Evolutionary conservation across 1,139 yeast species (phyloP).

Genomic region (Torulaspora globosa): DNA sequence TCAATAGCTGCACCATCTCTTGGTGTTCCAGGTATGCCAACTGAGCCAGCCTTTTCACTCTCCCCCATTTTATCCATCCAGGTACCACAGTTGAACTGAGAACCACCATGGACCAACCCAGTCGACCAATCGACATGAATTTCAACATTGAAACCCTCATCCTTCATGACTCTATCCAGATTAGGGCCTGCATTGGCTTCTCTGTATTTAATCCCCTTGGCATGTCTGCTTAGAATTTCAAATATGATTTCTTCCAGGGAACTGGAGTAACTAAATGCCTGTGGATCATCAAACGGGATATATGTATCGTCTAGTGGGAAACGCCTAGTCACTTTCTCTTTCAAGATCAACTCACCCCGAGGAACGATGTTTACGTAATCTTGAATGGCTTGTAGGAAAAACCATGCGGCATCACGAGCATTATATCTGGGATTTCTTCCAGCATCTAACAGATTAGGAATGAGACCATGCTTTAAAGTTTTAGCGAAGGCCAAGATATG

Average conservation of each 20-base stretch:
- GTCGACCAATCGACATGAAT: slow-evolving; percentile 82
- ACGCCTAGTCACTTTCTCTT: slow-evolving; percentile 71
- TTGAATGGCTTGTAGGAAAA: slow-evolving; percentile 80
- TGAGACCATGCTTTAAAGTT: slow-evolving; percentile 89
- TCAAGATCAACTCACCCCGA: slow-evolving; percentile 59
- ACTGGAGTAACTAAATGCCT: slow-evolving; percentile 69
- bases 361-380: slow-evolving; percentile 72
- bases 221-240: slow-evolving; percentile 82
- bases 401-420: slow-evolving; percentile 98
- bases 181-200: slow-evolving; percentile 94
- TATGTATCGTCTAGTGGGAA: slow-evolving; percentile 88
- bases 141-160: slow-evolving; percentile 85
- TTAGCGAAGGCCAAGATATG: slow-evolving; percentile 87
- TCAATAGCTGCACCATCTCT: slow-evolving; percentile 97
- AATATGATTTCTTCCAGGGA: slow-evolving; percentile 71
- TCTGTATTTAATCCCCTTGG: slow-evolving; percentile 77
- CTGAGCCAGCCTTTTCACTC: slow-evolving; percentile 72
- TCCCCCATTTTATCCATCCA: slow-evolving; percentile 99
- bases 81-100: slow-evolving; percentile 90
- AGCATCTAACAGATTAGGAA: slow-evolving; percentile 88
- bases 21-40: slow-evolving; percentile 95
- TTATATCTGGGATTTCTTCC: slow-evolving; percentile 92
- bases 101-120: slow-evolving; percentile 88
- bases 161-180: slow-evolving; percentile 87
- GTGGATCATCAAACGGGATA: slow-evolving; percentile 61